Evolutionary conservation across 495 filamentous ascomycete genomes (phyloP).

Genomic region (Eremomyces bilateralis): DNA sequence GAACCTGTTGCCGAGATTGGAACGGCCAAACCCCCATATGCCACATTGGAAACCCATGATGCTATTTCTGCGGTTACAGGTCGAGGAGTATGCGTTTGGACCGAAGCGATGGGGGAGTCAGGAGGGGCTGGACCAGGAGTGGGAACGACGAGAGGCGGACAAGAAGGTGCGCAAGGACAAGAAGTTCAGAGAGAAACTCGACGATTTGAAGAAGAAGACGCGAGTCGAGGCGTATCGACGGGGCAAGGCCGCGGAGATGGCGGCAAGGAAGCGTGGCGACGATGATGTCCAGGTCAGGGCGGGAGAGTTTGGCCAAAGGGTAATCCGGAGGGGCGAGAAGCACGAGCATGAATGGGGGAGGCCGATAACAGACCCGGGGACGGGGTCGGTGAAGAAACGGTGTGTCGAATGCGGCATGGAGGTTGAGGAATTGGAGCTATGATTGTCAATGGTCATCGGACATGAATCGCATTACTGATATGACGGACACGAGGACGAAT

Average conservation of each 20-base stretch:
- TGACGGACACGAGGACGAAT: no score
- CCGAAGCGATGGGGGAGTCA: slow-evolving; percentile 67
- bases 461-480: no score
- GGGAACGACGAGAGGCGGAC: slow-evolving; percentile 52
- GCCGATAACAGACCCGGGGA: slow-evolving; percentile 52
- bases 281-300: slow-evolving; percentile 6
- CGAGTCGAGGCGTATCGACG: slow-evolving; percentile 75
- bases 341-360: slow-evolving; percentile 92
- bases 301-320: slow-evolving; percentile 51
- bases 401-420: slow-evolving; percentile 90
- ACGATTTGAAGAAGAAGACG: slow-evolving; percentile 82
- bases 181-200: slow-evolving; percentile 73
- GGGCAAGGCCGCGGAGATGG: slow-evolving; percentile 24
- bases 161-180: slow-evolving; percentile 77
- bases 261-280: no score
- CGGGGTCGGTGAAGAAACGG: slow-evolving; percentile 57
- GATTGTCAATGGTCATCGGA: no score
- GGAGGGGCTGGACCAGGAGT: slow-evolving; percentile 75
- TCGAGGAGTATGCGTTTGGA: slow-evolving; percentile 76
- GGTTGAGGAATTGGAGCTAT: slow-evolving; percentile 88
- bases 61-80: slow-evolving; percentile 81
- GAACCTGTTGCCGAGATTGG: slow-evolving; percentile 68
- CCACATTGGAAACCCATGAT: slow-evolving; percentile 96
- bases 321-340: slow-evolving; percentile 32
- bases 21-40: slow-evolving; percentile 85